phyloP scores from a whole-genome alignment of 2,329 filamentous ascomycete genomes.

The Zymoseptoria tritici region DNA sequence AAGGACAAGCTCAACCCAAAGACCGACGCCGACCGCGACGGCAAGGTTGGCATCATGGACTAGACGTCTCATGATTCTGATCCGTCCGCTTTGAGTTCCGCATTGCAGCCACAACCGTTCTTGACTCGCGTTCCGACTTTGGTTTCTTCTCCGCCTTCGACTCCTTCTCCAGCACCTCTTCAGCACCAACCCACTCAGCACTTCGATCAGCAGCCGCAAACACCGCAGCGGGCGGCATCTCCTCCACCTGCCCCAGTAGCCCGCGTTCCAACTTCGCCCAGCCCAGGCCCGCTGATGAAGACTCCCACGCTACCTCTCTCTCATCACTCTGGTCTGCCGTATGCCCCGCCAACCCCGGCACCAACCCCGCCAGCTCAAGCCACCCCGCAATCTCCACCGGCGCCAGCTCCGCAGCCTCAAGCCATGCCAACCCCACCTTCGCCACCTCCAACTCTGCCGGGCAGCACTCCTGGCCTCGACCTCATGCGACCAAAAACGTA shows the following conservation, averaged over 20 bases:
- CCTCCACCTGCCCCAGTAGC: neutral
- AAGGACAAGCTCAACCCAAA: conserved; percentile 50
- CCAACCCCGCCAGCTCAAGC: neutral
- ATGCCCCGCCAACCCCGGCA: neutral
- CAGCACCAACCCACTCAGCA: neutral
- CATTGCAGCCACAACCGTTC: neutral
- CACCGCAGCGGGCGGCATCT: neutral
- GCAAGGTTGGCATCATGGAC: conserved; percentile 48
- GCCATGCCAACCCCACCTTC: neutral
- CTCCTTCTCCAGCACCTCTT: neutral
- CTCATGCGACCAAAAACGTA: neutral
- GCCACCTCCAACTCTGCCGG: neutral
- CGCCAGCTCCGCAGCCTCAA: neutral
- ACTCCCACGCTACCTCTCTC: neutral
- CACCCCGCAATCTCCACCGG: neutral
- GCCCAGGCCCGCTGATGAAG: neutral
- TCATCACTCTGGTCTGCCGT: neutral
- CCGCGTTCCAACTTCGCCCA: neutral
- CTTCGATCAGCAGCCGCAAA: neutral
- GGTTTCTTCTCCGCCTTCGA: neutral
- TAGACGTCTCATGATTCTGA: conserved; percentile 23
- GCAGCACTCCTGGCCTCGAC: neutral
- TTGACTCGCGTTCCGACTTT: neutral
- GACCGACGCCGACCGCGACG: conserved; percentile 48
- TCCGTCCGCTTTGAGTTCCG: neutral